Evolutionary conservation across 345 rosid species (phyloP).

Genomic region (Populus davidiana): DNA sequence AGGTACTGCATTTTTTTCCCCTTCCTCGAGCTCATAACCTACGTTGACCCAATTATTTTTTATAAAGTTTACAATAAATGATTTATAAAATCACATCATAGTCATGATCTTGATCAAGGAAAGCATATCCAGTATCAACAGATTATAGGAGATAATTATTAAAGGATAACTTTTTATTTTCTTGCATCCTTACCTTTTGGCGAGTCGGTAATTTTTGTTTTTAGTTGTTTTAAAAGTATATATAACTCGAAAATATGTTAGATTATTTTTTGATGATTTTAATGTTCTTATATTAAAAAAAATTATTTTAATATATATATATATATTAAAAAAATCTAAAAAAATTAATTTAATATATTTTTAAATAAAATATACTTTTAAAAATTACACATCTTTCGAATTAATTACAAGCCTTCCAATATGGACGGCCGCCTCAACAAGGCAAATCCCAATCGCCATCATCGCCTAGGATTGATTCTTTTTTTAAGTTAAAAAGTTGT

Average conservation of each 20-base stretch:
- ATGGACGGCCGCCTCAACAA: not conserved
- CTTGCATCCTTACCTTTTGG: not conserved
- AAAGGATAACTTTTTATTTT: not conserved
- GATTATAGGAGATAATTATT: not conserved
- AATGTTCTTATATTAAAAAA: no score
- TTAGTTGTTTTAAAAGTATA: no score
- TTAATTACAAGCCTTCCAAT: not conserved
- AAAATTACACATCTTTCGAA: not conserved
- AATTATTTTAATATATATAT: no score
- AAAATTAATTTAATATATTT: no score
- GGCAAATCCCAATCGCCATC: constrained; percentile 8
- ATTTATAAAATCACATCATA: constrained; percentile 1
- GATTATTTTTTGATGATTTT: no score
- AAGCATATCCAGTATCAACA: not conserved
- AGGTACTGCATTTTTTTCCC: not conserved
- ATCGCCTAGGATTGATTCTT: constrained; percentile 15
- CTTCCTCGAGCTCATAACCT: constrained; percentile 37
- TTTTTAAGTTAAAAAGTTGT: constrained; percentile 6
- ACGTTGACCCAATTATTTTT: constrained; percentile 28
- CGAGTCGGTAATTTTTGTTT: no score
- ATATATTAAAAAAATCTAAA: no score
- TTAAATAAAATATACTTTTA: no score
- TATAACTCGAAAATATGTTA: no score
- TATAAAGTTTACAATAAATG: constrained; percentile 2
- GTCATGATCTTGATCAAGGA: constrained; percentile 7